Conservation (phyloP, 2,329 filamentous ascomycete species). For the Beauveria sp. region DNA sequence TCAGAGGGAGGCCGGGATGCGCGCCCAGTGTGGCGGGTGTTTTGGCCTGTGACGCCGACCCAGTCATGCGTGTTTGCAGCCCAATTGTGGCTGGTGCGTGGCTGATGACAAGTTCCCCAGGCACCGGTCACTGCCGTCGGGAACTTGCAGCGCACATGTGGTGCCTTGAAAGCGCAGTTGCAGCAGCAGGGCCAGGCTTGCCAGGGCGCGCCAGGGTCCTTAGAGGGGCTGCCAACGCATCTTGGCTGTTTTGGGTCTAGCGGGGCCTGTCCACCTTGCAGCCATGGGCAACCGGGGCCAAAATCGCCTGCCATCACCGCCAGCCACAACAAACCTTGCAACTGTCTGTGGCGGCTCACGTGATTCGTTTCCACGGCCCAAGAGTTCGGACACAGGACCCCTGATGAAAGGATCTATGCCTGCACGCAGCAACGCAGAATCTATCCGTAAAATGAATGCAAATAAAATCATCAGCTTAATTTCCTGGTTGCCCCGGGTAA, state of each 20-base stretch:
- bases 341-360: too few species aligned
- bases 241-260: background rate
- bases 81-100: constrained; percentile 5
- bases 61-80: background rate
- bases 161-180: background rate
- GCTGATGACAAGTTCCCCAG: background rate
- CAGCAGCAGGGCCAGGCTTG: background rate
- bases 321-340: too few species aligned
- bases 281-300: background rate
- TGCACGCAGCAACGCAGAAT: too few species aligned
- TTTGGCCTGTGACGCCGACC: constrained; percentile 7
- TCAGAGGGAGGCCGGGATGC: background rate
- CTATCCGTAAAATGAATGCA: too few species aligned
- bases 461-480: too few species aligned
- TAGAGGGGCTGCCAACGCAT: background rate
- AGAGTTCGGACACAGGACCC: too few species aligned
- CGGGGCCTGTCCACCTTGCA: background rate
- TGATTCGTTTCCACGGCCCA: too few species aligned
- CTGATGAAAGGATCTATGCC: too few species aligned
- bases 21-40: constrained; percentile 5
- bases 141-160: background rate
- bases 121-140: background rate
- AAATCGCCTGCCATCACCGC: too few species aligned
- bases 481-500: too few species aligned
- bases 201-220: background rate